Evolutionary conservation across 345 rosid species (phyloP).

Genomic region (Aquilaria sinensis): DNA sequence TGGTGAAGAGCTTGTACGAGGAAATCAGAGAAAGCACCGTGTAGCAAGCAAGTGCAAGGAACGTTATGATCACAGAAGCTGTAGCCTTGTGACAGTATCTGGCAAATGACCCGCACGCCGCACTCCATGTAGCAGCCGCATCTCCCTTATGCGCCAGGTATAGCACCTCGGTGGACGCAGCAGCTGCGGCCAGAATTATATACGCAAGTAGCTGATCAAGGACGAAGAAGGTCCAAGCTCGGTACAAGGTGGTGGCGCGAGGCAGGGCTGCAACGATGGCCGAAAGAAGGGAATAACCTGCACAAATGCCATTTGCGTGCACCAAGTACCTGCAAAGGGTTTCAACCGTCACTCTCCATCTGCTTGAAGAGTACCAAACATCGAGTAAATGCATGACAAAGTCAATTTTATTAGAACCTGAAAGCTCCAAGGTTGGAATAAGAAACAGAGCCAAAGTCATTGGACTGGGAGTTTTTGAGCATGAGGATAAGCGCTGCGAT

Average conservation of each 20-base stretch:
- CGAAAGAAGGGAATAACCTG: slow-evolving; percentile 87
- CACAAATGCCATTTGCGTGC: slow-evolving; percentile 95
- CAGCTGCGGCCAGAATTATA: slow-evolving; percentile 59
- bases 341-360: too few species aligned
- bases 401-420: slow-evolving; percentile 28
- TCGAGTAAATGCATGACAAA: neutral
- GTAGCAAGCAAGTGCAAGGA: slow-evolving; percentile 41
- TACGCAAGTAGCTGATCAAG: slow-evolving; percentile 86
- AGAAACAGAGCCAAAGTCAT: slow-evolving; percentile 66
- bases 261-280: slow-evolving; percentile 71
- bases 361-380: neutral
- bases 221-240: slow-evolving; percentile 88
- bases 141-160: slow-evolving; percentile 75
- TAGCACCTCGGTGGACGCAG: slow-evolving; percentile 61
- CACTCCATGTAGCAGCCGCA: slow-evolving; percentile 57
- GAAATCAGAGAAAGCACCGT: slow-evolving; percentile 55
- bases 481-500: slow-evolving; percentile 56
- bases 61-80: slow-evolving; percentile 54
- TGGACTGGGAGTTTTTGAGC: slow-evolving; percentile 59
- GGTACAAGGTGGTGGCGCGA: slow-evolving; percentile 54
- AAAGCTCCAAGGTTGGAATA: slow-evolving; percentile 78
- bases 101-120: slow-evolving; percentile 50
- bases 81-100: slow-evolving; percentile 73
- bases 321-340: slow-evolving; percentile 61
- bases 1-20: slow-evolving; percentile 78